These are phyloP conservation scores for Leishmania gerbilli DNA, from an alignment of 208 protist genomes.

Conservation along the genomic window DNA sequence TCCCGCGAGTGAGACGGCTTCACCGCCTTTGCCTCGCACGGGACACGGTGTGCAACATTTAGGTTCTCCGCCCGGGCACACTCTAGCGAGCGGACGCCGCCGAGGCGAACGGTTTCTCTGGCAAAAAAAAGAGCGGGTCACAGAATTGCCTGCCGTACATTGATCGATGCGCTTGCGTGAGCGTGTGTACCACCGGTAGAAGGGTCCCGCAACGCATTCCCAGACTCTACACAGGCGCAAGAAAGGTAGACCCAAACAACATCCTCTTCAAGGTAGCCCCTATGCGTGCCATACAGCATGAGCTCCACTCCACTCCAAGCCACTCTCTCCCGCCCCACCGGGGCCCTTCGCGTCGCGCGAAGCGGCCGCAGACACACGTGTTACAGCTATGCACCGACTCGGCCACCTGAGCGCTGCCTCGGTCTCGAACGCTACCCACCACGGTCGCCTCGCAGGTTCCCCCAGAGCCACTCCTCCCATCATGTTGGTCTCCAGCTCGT, in stretches of 20 bases:
- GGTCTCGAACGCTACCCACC: not conserved
- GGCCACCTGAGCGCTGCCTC: not conserved
- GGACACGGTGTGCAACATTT: not conserved
- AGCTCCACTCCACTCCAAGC: not conserved
- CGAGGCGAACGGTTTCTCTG: not conserved
- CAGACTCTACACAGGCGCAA: not conserved
- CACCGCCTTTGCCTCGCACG: not conserved
- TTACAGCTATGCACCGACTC: too few relatives aligned
- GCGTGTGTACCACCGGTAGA: too few relatives aligned
- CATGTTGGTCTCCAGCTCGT: not conserved
- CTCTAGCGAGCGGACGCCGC: not conserved
- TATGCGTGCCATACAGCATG: too few relatives aligned
- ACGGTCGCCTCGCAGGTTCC: not conserved
- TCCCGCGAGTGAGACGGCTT: not conserved
- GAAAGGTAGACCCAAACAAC: not conserved
- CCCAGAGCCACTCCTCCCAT: not conserved
- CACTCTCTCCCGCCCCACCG: not conserved
- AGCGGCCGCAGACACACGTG: not conserved
- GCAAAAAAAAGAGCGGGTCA: not conserved
- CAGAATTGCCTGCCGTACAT: not conserved
- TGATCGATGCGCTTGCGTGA: not conserved
- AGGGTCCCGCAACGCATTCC: not conserved
- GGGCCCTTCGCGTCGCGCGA: too few relatives aligned
- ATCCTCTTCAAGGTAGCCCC: too few relatives aligned
- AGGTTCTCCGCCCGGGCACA: not conserved